Base-by-base conservation (phyloP, 2,329 filamentous ascomycete species). In the Ophiosphaerella narmari region DNA sequence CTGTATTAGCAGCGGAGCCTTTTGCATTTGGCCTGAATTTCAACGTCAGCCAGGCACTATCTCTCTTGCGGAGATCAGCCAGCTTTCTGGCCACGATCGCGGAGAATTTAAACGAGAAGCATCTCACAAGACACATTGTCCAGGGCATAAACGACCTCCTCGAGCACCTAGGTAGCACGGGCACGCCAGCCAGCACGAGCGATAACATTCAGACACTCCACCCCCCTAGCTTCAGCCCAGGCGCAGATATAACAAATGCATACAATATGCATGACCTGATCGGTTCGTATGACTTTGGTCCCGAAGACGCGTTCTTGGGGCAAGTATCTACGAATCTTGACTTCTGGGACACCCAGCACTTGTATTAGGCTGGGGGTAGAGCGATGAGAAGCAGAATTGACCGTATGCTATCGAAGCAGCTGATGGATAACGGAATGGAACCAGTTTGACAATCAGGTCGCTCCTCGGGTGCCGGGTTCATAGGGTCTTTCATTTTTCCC, bases 281-380 rank as follows among this genome's bases (percentile, higher is more conserved):
- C 29, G 62, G 63, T 6, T 67, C 59, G 11, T 69, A 69, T 51
- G 66, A 66, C 14, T 70, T 70, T 46, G 66, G 66, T 4, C 68
- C 68, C 39, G 66, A 70, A 26, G 67, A 68, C 45, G 60, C 64
- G 3, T 70, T 68, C n/a, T 44, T 70, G 14, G 62, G 63, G 14
- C 65, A 68, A 50, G 66, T 57, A 2, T 60, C 60, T n/a, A 64
- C 59, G 24, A 63, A 67, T 50, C 46, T 70, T 23, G 65, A 67
- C 16, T 63, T 68, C 34, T 70, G 67, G 66, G 57, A 67, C 18
- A 60, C 57, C 6, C 62, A 65, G 34, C 58, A 55, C 14, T 63
- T 63, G 33, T 66, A 45, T 57, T 42, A 7, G n/a, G 7, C 14
- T 6, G n/a, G 32, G 21, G 32, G 21, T 26, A 8, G 26, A 29